Percentiles rank a stretch among this genome's conserved stretches.
These are phyloP conservation scores for Arabidopsis thaliana DNA, from an alignment of 345 rosid genomes.

Conservation along the genomic window TAIR10.1 NC_003071.7:7963001-7963500, in stretches of 20 bases:
- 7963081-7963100: neutral
- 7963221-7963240: constrained; percentile 41
- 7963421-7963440: no score
- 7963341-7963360: neutral
- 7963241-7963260: constrained; percentile 33
- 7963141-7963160: constrained; percentile 33
- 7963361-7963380: constrained; percentile 36
- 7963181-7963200: constrained; percentile 8
- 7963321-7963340: constrained; percentile 14
- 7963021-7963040: constrained; percentile 15
- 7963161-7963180: constrained; percentile 39
- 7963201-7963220: constrained; percentile 34
- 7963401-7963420: neutral
- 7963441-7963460: no score
- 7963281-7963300: constrained; percentile 47
- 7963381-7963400: constrained; percentile 13
- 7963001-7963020: constrained; percentile 26
- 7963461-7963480: no score
- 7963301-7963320: constrained; percentile 33
- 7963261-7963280: constrained; percentile 32
- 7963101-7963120: neutral
- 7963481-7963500: no score
- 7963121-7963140: neutral
- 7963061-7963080: neutral
- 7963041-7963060: constrained; percentile 21